Conservation (phyloP, 805 yeast genomes). For the Starmerella stigmatis region DNA sequence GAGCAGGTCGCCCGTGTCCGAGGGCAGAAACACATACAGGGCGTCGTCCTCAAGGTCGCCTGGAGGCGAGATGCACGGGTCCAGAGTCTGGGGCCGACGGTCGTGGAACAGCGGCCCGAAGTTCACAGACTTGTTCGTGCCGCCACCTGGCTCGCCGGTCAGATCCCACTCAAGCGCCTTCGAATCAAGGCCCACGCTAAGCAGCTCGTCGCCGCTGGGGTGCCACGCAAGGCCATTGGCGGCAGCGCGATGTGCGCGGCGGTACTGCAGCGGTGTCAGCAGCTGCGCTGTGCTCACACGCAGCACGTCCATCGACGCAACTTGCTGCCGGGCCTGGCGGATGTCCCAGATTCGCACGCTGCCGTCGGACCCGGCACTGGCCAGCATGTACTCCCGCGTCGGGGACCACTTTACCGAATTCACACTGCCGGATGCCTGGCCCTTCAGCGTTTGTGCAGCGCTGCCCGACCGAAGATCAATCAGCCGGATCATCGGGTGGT, state of each 20-base stretch:
- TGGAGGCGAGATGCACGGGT: constrained; percentile 43
- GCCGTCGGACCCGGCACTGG: constrained; percentile 76
- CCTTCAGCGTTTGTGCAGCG: constrained; percentile 58
- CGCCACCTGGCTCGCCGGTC: constrained; percentile 35
- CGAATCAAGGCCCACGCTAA: constrained; percentile 71
- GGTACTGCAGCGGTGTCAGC: constrained; percentile 26
- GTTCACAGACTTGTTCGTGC: constrained; percentile 52
- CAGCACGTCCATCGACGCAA: constrained; percentile 52
- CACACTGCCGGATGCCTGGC: constrained; percentile 45
- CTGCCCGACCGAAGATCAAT: constrained; percentile 66
- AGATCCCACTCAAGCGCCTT: constrained; percentile 71
- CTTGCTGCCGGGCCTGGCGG: constrained; percentile 53
- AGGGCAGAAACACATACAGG: constrained; percentile 49
- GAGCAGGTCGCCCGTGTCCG: constrained; percentile 63
- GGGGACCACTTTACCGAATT: constrained; percentile 70
- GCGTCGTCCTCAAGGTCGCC: constrained; percentile 36
- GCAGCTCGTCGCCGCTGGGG: constrained; percentile 49
- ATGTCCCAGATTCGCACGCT: constrained; percentile 79
- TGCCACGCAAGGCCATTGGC: constrained; percentile 76
- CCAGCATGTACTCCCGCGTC: constrained; percentile 45
- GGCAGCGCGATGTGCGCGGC: constrained; percentile 63
- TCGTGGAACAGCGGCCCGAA: constrained; percentile 72
- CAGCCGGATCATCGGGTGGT: constrained; percentile 57
- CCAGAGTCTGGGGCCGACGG: constrained; percentile 46
- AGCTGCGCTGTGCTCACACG: constrained; percentile 32